Base-by-base conservation (phyloP, 2,329 filamentous ascomycete species). In the Trichoderma sp. region DNA sequence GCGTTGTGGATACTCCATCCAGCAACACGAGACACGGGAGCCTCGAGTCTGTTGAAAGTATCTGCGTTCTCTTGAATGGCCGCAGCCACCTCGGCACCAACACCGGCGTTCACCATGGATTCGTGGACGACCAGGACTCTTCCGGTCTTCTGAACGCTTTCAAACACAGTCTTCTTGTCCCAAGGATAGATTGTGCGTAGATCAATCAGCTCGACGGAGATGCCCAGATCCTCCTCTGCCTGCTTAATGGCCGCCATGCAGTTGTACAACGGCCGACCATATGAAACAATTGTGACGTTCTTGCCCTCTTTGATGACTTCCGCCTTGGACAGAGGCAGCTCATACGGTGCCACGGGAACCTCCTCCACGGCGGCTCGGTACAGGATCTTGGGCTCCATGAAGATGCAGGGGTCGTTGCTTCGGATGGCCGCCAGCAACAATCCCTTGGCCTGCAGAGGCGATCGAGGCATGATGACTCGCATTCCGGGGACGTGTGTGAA, bases 381-480 rank as follows among this genome's bases (percentile, higher is more conserved):
- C 14, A 98, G 87, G 64, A 97, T 94, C 86, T 98, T 98, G 62
- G 95, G 95, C 83, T 98, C 95, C 92, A 98, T 92, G 84, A 98
- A 97, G 71, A 98, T 87, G 77, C 96, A 94, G 0, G 95, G 95
- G 83, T 98, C 95, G 77, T 95, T 94, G 89, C 91, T 85, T 86
- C 91, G 91, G 71, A 97, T 95, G 0, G 93, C 90, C 3, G 93
- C 89, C 3, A 97, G 87, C 68, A 98, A 86, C 3, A 98, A 87
- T 2, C 95, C 95, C 84, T 98, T 98, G 6, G 95, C 95, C 84
- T 98, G 95, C 3, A 93, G 84, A 0, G 95, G 95, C 0, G 94
- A 97, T 63, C 95, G 89, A 1, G 95, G 95, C 83, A 98, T 92
- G 31, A 98, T 91, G 29, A 98, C 94, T 66, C 93, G 90, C 60